Evolutionary conservation across 768 basidiomycete genomes (phyloP), one percentile per base, ranked within the genome.

Genomic region (Collybia mongolica): DNA sequence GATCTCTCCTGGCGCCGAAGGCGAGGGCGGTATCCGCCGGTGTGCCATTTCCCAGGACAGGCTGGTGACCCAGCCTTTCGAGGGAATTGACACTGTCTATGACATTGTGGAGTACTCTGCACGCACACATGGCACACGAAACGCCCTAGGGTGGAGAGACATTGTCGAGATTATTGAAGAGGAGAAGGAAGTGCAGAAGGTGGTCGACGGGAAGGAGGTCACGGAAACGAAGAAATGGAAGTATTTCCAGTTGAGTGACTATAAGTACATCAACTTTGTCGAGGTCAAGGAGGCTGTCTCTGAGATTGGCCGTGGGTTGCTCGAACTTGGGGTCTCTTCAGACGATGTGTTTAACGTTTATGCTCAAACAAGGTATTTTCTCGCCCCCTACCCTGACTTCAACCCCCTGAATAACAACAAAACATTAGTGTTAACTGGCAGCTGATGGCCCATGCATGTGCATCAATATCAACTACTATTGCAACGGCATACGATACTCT

Each of bases 401-500:
- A 39, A 54, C 44, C 39, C 39, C 53, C 46, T 54, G 52, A 46
- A 54, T 32, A 22, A 44, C 20, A 3, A 3, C 18, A n/a, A 4
- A 17, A 26, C 39, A 6, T 5, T 59, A 94, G 87, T 56, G 72
- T 79, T 17, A 89, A 86, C 60, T 98, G 95, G 95, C 93, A 96
- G 64, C 74, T 93, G 49, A 77, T 96, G 49, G 82, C 89, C 0
- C 85, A 93, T 62, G 91, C 83, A 0, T 97, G 93, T 63, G 78
- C 82, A 0, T 76, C 80, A 12, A 88, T 94, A 49, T 83, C 86
- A 6, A 84, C 85, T 2, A 78, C 86, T 7, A 90, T 97, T 57
- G 94, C 93, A 1, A 98, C 97, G 2, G 94, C 95, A 0, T 98
- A 99, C 69, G 96, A 97, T 63, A 96, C 93, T 2, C 86, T 98